Evolutionary conservation across 2,329 filamentous ascomycete genomes (phyloP).

Genomic region (Venturia carpophila): DNA sequence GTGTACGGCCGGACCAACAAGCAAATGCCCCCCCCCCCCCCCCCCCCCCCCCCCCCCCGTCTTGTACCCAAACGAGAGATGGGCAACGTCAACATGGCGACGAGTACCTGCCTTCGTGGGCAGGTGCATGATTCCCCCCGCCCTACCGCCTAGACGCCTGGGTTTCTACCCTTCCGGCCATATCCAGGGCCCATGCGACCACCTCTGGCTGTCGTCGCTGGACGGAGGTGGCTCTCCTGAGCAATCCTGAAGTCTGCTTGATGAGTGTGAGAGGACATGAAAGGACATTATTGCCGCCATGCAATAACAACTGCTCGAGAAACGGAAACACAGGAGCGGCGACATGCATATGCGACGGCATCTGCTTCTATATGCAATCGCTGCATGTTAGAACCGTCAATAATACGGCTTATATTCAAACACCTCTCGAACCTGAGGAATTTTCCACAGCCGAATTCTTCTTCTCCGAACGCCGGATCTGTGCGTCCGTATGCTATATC

Average conservation of each 20-base stretch:
- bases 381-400: background rate
- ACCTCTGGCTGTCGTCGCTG: background rate
- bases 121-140: background rate
- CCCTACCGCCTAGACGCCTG: background rate
- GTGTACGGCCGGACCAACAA: background rate
- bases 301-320: background rate
- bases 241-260: background rate
- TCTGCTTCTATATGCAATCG: constrained; percentile 9
- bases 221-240: constrained; percentile 1
- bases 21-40: background rate
- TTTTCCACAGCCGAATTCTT: background rate
- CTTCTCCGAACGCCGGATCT: constrained; percentile 14
- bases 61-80: background rate
- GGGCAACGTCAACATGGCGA: background rate
- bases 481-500: constrained; percentile 15
- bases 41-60: too few species aligned
- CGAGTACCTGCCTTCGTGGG: background rate
- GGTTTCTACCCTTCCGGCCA: background rate
- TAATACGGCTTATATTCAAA: background rate
- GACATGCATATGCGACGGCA: constrained; percentile 8
- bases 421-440: background rate
- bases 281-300: background rate
- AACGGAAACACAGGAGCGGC: background rate
- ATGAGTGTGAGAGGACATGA: background rate
- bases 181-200: background rate